Evolutionary conservation across 768 basidiomycete species (phyloP).

Genomic region (Mycena metata): DNA sequence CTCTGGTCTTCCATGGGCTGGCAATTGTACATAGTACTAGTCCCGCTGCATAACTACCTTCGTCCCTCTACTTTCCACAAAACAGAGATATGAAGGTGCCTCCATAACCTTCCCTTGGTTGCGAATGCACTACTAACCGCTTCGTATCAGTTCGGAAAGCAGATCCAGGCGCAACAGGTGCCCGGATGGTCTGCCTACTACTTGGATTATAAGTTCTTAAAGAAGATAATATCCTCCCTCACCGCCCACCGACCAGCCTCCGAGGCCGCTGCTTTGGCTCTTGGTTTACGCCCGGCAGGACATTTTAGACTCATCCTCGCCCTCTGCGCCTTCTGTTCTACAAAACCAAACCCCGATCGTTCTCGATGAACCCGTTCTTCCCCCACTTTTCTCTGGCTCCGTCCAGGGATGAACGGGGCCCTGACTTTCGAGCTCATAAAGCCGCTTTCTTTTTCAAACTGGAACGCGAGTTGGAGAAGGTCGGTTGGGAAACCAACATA

Average conservation of each 20-base stretch:
- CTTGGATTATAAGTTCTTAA: slow-evolving; percentile 98
- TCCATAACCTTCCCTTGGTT: not conserved
- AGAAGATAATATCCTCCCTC: slow-evolving; percentile 98
- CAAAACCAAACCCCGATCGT: slow-evolving; percentile 10
- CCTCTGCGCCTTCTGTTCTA: slow-evolving; percentile 43
- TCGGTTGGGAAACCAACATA: slow-evolving; percentile 47
- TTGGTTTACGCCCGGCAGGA: slow-evolving; percentile 83
- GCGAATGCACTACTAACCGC: not conserved
- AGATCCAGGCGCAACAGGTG: slow-evolving; percentile 94
- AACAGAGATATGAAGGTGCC: slow-evolving; percentile 32
- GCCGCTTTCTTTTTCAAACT: slow-evolving; percentile 99
- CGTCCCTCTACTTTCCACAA: slow-evolving; percentile 19
- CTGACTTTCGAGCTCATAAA: slow-evolving; percentile 94
- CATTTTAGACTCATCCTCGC: slow-evolving; percentile 49
- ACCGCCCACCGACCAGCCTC: slow-evolving; percentile 90
- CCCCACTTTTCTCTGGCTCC: slow-evolving; percentile 72
- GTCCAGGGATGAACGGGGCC: slow-evolving; percentile 79
- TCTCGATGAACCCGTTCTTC: slow-evolving; percentile 60
- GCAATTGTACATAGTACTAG: slow-evolving; percentile 24
- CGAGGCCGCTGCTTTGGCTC: slow-evolving; percentile 88
- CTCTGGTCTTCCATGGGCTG: slow-evolving; percentile 23
- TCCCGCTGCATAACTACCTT: slow-evolving; percentile 13
- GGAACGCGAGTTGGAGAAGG: slow-evolving; percentile 97
- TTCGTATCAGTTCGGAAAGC: slow-evolving; percentile 90
- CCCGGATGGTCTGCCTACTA: slow-evolving; percentile 97